phyloP scores from a whole-genome alignment of 108 stramenopile genomes.

The Nannochloropsis gaditana region DNA sequence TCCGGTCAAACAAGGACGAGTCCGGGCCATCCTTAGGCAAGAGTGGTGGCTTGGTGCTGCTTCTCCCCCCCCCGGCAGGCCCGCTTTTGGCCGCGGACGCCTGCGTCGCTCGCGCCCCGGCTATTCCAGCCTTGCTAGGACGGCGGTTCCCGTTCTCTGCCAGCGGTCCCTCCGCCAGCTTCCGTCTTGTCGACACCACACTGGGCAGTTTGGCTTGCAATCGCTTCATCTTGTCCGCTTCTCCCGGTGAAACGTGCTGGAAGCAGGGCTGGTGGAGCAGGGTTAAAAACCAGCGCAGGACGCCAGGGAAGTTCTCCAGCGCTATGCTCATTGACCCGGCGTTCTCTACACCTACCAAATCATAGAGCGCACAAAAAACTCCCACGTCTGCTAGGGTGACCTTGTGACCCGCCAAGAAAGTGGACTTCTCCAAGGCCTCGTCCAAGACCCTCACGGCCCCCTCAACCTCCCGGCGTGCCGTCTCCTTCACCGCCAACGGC shows the following conservation, averaged over 20 bases:
- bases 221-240: conserved; percentile 10
- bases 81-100: conserved; percentile 31
- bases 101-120: conserved; percentile 40
- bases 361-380: conserved; percentile 39
- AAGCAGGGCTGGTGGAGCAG: neutral
- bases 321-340: neutral
- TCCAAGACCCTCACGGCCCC: conserved; percentile 21
- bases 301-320: neutral
- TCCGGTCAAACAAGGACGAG: conserved; percentile 11
- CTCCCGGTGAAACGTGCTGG: neutral
- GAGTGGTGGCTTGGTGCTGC: neutral
- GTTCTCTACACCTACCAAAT: neutral
- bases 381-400: conserved; percentile 57
- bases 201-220: conserved; percentile 18
- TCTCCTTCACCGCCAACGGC: conserved; percentile 19
- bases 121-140: conserved; percentile 21
- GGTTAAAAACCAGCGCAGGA: neutral
- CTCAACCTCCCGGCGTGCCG: conserved; percentile 23
- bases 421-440: conserved; percentile 19
- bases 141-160: neutral
- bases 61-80: neutral
- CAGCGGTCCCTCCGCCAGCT: neutral
- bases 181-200: conserved; percentile 30
- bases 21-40: neutral
- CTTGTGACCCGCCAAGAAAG: conserved; percentile 44